phyloP scores from a whole-genome alignment of 805 yeast species.

The Starmerella sirachaensis region DNA sequence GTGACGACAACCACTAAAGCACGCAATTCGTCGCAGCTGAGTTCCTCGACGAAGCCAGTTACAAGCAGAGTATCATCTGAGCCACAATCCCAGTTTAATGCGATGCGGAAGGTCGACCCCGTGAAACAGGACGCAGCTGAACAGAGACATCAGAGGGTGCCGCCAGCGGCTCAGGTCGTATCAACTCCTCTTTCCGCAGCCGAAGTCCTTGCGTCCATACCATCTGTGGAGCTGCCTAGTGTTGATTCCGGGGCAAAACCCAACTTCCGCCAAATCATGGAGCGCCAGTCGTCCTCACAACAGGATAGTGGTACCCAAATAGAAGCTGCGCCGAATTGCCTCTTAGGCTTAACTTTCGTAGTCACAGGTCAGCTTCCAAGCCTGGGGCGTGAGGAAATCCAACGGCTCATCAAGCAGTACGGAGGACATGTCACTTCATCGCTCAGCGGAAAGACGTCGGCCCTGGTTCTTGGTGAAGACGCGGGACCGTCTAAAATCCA shows the following conservation, averaged over 20 bases:
- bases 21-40: no score
- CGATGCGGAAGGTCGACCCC: no score
- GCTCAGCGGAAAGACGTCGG: constrained; percentile 70
- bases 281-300: constrained; percentile 21
- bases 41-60: no score
- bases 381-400: constrained; percentile 64
- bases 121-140: neutral
- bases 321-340: constrained; percentile 68
- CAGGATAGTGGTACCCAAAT: constrained; percentile 33
- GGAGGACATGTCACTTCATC: constrained; percentile 84
- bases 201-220: constrained; percentile 49
- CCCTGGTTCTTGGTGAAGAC: constrained; percentile 86
- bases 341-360: constrained; percentile 79
- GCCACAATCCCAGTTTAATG: no score
- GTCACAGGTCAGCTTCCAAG: constrained; percentile 84
- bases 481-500: constrained; percentile 94
- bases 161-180: neutral
- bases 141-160: neutral
- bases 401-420: constrained; percentile 63
- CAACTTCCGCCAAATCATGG: constrained; percentile 47
- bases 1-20: no score
- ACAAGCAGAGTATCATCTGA: no score
- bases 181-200: constrained; percentile 33
- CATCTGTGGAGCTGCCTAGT: constrained; percentile 58
- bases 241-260: constrained; percentile 38